Base-by-base conservation (phyloP, 805 yeast genomes). In the Yarrowia sp. region DNA sequence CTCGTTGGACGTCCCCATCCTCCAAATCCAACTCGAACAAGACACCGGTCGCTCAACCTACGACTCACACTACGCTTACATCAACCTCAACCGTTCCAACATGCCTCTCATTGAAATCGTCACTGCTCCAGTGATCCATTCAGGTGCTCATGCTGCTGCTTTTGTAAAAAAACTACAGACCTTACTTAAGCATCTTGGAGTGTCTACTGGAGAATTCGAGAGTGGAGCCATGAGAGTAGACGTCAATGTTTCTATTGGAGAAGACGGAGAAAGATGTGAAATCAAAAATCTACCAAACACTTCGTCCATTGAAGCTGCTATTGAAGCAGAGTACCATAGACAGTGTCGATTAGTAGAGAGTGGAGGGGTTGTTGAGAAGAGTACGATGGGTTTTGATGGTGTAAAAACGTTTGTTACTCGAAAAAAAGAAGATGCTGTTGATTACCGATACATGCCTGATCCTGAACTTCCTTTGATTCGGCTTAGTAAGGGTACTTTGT, bases 351-450 rank as follows among this genome's bases (percentile, higher is more conserved):
- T 80, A 11, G 72, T 89, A 9, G 72, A 81, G 66, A 66, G 67
- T 0, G 83, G 83, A 0, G 70, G 73, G 41, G 68, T 68, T 4
- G 74, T 75, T 1, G 68, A 69, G n/a, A 71, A 78, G 7, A 96
- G 92, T 71, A 95, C 99, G 0, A 81, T 98, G 72, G 95, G 97
- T 17, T 95, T 98, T 97, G 87, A 88, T 71, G 98, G 97, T 1
- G 75, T 75, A 2, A 77, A 79, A 45, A 93, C 98, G 0, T 79
- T 81, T 50, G 80, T 83, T 58, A 76, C 88, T 58, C 83, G 99
- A 72, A 79, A 84, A 3, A 95, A 95, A 71, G 98, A 93, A 73
- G 83, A 84, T 43, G 83, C 90, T 0, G 82, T 89, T 11, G 99
- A 95, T 74, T 95, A 95, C 75, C 79, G 98, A 70, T 95, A 92